phyloP scores from a whole-genome alignment of 805 yeast genomes.

The Starmerella etchellsii region DNA sequence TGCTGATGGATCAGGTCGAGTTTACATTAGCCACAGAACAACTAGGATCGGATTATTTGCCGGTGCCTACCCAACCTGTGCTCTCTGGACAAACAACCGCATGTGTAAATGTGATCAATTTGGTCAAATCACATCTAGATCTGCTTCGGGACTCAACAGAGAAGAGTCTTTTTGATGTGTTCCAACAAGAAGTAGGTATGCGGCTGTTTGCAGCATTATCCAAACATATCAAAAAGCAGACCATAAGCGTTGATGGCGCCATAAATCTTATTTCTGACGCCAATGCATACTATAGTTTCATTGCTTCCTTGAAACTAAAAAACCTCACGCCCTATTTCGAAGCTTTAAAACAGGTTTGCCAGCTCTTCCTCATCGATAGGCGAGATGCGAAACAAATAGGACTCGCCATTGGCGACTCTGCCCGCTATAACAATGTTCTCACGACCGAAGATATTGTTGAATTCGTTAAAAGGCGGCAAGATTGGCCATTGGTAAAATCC shows the following conservation, averaged over 20 bases:
- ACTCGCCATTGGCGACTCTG: constrained; percentile 64
- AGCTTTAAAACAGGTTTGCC: constrained; percentile 74
- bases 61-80: constrained; percentile 25
- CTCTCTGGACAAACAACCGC: constrained; percentile 41
- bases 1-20: constrained; percentile 69
- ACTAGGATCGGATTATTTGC: constrained; percentile 50
- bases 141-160: constrained; percentile 73
- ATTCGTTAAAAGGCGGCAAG: constrained; percentile 74
- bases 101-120: constrained; percentile 46
- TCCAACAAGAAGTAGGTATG: constrained; percentile 87
- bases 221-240: constrained; percentile 59
- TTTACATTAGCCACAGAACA: constrained; percentile 43
- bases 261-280: constrained; percentile 68
- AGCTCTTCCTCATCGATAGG: constrained; percentile 60
- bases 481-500: constrained; percentile 64
- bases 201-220: constrained; percentile 65
- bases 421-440: constrained; percentile 77
- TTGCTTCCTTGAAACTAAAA: constrained; percentile 39
- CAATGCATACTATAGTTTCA: constrained; percentile 64
- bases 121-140: constrained; percentile 59
- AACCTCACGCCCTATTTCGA: constrained; percentile 58
- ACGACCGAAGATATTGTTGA: constrained; percentile 91
- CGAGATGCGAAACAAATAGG: constrained; percentile 75
- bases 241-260: constrained; percentile 72
- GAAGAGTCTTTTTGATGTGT: constrained; percentile 75